phyloP scores from a whole-genome alignment of 2,329 filamentous ascomycete species.

The Coleophoma cylindrospora region DNA sequence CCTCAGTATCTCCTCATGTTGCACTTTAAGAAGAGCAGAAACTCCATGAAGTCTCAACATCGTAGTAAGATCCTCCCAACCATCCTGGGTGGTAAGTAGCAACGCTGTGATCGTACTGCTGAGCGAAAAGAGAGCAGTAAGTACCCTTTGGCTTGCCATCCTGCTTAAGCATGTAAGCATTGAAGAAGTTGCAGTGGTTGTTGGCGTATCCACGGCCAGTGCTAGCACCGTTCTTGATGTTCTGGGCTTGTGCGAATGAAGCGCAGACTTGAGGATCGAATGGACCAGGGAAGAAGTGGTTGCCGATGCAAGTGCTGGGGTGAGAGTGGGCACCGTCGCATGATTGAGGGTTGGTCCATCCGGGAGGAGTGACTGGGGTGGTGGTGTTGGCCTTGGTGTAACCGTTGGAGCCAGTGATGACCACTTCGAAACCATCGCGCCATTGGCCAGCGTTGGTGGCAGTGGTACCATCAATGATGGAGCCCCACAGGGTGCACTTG shows the following conservation, averaged over 20 bases:
- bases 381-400: conserved; percentile 21
- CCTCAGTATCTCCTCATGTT: too few relatives aligned
- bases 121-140: conserved; percentile 31
- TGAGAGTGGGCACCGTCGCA: conserved; percentile 12
- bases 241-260: conserved; percentile 10
- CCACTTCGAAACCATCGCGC: conserved; percentile 29
- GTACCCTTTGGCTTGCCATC: conserved; percentile 30
- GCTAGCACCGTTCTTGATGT: conserved; percentile 5
- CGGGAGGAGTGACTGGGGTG: conserved; percentile 9
- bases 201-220: conserved; percentile 7
- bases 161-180: conserved; percentile 31
- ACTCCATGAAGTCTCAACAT: conserved; percentile 11
- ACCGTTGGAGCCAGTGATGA: conserved; percentile 37
- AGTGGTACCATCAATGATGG: conserved; percentile 16
- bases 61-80: conserved; percentile 6
- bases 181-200: conserved; percentile 27
- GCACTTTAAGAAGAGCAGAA: neutral
- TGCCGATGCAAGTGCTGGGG: conserved; percentile 12
- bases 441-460: conserved; percentile 27
- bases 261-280: conserved; percentile 14
- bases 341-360: conserved; percentile 9
- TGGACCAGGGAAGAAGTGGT: conserved; percentile 14
- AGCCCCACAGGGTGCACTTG: conserved; percentile 31
- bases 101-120: conserved; percentile 3
- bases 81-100: conserved; percentile 8